A percentile compares a stretch with the other conserved stretches of the same genome.
phyloP scores from a whole-genome alignment of 768 basidiomycete genomes.

The Strobilomyces confusus region DNA sequence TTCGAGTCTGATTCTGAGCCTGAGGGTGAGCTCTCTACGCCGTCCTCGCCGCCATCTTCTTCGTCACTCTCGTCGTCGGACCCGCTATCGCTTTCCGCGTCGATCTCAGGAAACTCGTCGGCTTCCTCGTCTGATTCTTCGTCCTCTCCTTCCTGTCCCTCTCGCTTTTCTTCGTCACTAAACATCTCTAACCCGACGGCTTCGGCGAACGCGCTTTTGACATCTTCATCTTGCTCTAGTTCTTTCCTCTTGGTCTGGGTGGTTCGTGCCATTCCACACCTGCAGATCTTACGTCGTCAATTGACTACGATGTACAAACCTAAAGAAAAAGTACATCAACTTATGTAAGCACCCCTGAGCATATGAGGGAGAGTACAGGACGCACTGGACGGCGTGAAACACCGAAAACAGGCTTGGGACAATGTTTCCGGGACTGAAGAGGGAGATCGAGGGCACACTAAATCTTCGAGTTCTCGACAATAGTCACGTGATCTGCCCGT shows the following conservation, averaged over 20 bases:
- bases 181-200: slow-evolving; percentile 61
- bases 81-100: slow-evolving; percentile 43
- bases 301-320: background rate
- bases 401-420: no score
- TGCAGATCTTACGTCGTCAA: background rate
- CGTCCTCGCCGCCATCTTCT: slow-evolving; percentile 32
- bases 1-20: slow-evolving; percentile 34
- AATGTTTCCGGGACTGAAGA: no score
- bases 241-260: slow-evolving; percentile 58
- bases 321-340: slow-evolving; percentile 4
- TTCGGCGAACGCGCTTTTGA: slow-evolving; percentile 31
- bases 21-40: slow-evolving; percentile 35
- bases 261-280: slow-evolving; percentile 33
- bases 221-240: slow-evolving; percentile 36
- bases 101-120: slow-evolving; percentile 74
- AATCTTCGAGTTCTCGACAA: background rate
- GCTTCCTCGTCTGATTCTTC: slow-evolving; percentile 53
- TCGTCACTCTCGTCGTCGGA: slow-evolving; percentile 32
- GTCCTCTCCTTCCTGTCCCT: slow-evolving; percentile 29
- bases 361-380: no score
- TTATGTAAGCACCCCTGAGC: slow-evolving; percentile 21
- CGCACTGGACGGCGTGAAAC: no score
- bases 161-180: slow-evolving; percentile 63
- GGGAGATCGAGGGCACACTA: no score
- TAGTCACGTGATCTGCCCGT: background rate